phyloP scores from a whole-genome alignment of 2,329 filamentous ascomycete species.

The Neurospora crassa region DNA sequence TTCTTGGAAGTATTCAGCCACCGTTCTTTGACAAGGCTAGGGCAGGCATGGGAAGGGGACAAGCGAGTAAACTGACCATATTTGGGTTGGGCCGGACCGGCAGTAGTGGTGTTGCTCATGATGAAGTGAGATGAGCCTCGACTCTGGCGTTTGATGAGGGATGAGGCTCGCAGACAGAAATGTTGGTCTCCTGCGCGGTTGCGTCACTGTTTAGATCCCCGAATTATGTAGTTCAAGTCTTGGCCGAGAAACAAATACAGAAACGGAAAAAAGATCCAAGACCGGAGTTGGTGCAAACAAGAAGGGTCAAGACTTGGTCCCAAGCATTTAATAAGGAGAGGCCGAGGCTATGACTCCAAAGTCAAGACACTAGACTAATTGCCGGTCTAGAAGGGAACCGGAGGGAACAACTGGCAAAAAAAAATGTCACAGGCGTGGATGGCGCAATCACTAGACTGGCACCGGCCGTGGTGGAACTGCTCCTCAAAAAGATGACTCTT shows the following conservation, averaged over 20 bases:
- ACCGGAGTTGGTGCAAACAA: background rate
- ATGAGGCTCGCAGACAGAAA: background rate
- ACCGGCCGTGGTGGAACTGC: slow-evolving; percentile 2
- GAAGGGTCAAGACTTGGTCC: background rate
- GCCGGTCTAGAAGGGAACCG: background rate
- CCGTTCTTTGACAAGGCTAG: slow-evolving; percentile 26
- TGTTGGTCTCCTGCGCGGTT: background rate
- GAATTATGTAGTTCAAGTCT: background rate
- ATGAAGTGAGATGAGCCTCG: background rate
- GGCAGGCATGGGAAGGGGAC: background rate
- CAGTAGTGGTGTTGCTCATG: slow-evolving; percentile 9
- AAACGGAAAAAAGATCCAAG: background rate
- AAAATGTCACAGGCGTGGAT: slow-evolving; percentile 15
- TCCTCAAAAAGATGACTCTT: background rate
- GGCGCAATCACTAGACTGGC: slow-evolving; percentile 15
- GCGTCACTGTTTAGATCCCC: background rate
- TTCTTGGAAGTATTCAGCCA: slow-evolving; percentile 59
- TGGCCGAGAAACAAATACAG: background rate
- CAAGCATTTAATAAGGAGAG: background rate
- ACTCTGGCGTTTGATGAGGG: background rate
- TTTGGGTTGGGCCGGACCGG: slow-evolving; percentile 8
- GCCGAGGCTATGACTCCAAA: background rate
- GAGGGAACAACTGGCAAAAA: background rate
- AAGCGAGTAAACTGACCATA: slow-evolving; percentile 18
- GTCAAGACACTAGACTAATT: background rate